Percentiles rank a stretch among this genome's conserved stretches.
Evolutionary conservation across 1,139 yeast species (phyloP).

Genomic region (Candida frijolesensis): DNA sequence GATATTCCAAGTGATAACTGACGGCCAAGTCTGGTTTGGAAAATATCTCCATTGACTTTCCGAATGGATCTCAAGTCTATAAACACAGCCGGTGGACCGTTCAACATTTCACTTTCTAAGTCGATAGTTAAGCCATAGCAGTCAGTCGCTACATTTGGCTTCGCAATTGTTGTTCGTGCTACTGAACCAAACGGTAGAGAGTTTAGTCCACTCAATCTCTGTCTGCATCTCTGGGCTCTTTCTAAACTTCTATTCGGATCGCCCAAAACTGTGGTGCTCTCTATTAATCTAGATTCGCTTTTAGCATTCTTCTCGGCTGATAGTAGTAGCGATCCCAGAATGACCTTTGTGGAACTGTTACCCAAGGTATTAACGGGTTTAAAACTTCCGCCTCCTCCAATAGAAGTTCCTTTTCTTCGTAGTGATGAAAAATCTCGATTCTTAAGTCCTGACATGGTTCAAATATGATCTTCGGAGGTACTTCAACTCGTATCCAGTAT

Average conservation of each 20-base stretch:
- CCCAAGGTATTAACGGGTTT: conserved; percentile 8
- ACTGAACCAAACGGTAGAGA: background rate
- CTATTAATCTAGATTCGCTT: background rate
- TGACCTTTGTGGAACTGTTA: background rate
- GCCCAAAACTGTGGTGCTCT: conserved; percentile 2
- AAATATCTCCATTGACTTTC: background rate
- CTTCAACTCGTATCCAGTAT: too few relatives aligned
- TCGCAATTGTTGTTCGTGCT: too few relatives aligned
- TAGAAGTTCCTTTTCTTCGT: conserved; percentile 4
- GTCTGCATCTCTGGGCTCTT: conserved; percentile 4
- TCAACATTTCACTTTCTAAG: conserved; percentile 1
- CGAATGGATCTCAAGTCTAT: conserved; percentile 9
- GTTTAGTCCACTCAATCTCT: conserved; percentile 5
- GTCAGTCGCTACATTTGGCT: conserved; percentile 5
- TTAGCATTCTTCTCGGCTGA: too few relatives aligned
- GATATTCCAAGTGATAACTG: conserved; percentile 11
- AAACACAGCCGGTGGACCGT: conserved; percentile 3
- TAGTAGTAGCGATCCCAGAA: background rate
- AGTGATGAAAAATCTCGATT: conserved; percentile 11
- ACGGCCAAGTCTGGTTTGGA: background rate
- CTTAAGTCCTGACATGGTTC: conserved; percentile 5
- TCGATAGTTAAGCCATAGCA: conserved; percentile 9
- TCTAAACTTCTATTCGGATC: background rate
- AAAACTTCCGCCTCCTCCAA: conserved; percentile 8
- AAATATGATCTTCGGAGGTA: too few relatives aligned